phyloP scores from a whole-genome alignment of 768 basidiomycete species.

The Lactarius quietus region DNA sequence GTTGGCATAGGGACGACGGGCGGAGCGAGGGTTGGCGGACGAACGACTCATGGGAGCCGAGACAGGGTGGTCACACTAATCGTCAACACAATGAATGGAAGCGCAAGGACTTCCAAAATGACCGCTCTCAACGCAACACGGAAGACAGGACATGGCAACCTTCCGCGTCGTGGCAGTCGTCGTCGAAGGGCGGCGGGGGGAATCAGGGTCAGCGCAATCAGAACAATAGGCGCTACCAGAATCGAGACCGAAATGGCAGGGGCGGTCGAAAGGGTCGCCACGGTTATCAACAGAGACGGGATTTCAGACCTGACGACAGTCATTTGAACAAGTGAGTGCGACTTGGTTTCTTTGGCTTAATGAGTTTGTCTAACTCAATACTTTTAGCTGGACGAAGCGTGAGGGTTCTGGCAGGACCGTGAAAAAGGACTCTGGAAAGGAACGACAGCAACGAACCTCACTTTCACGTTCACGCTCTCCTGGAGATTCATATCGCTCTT shows the following conservation, averaged over 20 bases:
- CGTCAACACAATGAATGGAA: conserved; percentile 25
- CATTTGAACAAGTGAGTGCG: conserved; percentile 67
- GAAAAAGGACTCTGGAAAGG: conserved; percentile 37
- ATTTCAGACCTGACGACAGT: conserved; percentile 55
- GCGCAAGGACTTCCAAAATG: conserved; percentile 26
- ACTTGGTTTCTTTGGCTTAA: background rate
- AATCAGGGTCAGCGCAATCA: conserved; percentile 38
- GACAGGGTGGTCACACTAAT: conserved; percentile 22
- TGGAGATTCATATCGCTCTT: conserved; percentile 61
- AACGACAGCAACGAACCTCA: conserved; percentile 43
- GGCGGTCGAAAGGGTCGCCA: conserved; percentile 30
- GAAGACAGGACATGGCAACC: conserved; percentile 72
- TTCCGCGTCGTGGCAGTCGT: conserved; percentile 61
- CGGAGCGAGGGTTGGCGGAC: conserved; percentile 38
- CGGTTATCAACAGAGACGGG: conserved; percentile 38
- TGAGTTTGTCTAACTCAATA: conserved; percentile 8
- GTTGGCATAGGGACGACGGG: conserved; percentile 44
- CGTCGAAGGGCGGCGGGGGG: conserved; percentile 29
- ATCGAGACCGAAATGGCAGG: conserved; percentile 24
- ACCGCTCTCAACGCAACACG: conserved; percentile 28
- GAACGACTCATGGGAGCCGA: conserved; percentile 35
- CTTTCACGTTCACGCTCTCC: conserved; percentile 57
- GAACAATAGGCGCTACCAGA: conserved; percentile 35
- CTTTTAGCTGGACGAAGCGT: conserved; percentile 61
- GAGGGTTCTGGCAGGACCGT: conserved; percentile 45